Evolutionary conservation across 352 stramenopile genomes (phyloP).

Genomic region (Peronospora farinosa): DNA sequence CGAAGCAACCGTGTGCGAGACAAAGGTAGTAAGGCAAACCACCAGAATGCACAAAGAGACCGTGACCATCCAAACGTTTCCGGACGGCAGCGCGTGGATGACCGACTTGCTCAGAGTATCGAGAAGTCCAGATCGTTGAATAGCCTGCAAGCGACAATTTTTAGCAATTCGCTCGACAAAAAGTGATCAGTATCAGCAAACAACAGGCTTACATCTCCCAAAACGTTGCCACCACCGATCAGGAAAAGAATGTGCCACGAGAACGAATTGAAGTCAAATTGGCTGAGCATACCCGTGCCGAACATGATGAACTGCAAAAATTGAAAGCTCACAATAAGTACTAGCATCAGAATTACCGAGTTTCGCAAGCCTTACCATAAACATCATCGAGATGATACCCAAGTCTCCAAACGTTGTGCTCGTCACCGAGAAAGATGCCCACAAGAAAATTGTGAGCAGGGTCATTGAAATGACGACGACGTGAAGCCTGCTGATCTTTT

Average conservation of each 20-base stretch:
- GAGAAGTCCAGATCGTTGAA: conserved; percentile 77
- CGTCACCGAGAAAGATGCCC: conserved; percentile 84
- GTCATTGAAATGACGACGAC: conserved; percentile 87
- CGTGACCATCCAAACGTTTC: conserved; percentile 81
- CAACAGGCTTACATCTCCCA: conserved; percentile 68
- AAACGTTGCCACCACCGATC: conserved; percentile 87
- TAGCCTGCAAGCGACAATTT: conserved; percentile 33
- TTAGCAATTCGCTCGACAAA: background rate
- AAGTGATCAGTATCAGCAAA: background rate
- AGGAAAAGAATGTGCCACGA: conserved; percentile 92
- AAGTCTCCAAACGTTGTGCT: conserved; percentile 87
- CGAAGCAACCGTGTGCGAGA: conserved; percentile 89
- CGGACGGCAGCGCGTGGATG: conserved; percentile 70
- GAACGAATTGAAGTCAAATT: conserved; percentile 92
- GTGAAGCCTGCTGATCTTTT: conserved; percentile 85
- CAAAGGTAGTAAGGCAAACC: conserved; percentile 88
- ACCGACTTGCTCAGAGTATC: conserved; percentile 79
- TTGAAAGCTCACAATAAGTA: conserved; percentile 3
- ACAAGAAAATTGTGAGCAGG: conserved; percentile 87
- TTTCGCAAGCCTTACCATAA: conserved; percentile 57
- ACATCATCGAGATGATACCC: conserved; percentile 87
- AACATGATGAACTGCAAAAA: conserved; percentile 76
- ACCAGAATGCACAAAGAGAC: conserved; percentile 83
- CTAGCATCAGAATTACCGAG: background rate
- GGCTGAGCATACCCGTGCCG: conserved; percentile 80